Evolutionary conservation across 2,329 filamentous ascomycete species (phyloP), one percentile per base, ranked within the genome.

Genomic region (Verticillium klebahnii): DNA sequence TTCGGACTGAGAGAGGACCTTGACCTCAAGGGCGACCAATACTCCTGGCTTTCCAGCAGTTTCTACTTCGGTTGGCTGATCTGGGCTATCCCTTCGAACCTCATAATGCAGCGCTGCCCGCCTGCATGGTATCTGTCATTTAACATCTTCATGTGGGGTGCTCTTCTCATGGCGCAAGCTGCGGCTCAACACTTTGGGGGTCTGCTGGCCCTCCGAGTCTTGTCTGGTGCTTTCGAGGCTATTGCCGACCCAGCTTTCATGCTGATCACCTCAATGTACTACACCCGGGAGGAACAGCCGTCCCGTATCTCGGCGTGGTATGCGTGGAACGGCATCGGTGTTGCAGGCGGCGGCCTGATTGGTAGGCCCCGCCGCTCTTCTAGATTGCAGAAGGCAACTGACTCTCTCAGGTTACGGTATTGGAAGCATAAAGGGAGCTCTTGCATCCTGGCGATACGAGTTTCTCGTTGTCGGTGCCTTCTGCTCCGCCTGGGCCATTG

Each of bases 191-290:
- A 81, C 68, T 90, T 89, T 68, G 77, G 78, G 0, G 77, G 79
- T 0, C 73, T 89, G 19, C 74, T 86, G 2, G 72, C 77, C 0
- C 77, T 89, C 8, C 79, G 88, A 5, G 82, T 85, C 0, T 70
- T 90, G 2, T 82, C 88, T 1, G 88, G 88, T 67, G 84, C 87
- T 25, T 88, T 89, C 63, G 87, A 89, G 69, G 84, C 86, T 3
- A 75, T 76, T 37, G 75, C 74, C 2, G 74, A 76, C 52, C 76
- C 76, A 1, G 74, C 74, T 1, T 86, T 89, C 63, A 86, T 89
- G 78, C 72, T 89, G 1, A 85, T 89, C 39, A 89, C 86, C 0
- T 80, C 80, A 5, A 88, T 88, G 85, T 90, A 85, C 81, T 81
- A 88, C 66, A 88, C 85, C 1, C 78, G 85, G 11, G 76, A 79